Evolutionary conservation across 176 grass and related monocot species (phyloP).

Genomic region (Aechmea fasciata): DNA sequence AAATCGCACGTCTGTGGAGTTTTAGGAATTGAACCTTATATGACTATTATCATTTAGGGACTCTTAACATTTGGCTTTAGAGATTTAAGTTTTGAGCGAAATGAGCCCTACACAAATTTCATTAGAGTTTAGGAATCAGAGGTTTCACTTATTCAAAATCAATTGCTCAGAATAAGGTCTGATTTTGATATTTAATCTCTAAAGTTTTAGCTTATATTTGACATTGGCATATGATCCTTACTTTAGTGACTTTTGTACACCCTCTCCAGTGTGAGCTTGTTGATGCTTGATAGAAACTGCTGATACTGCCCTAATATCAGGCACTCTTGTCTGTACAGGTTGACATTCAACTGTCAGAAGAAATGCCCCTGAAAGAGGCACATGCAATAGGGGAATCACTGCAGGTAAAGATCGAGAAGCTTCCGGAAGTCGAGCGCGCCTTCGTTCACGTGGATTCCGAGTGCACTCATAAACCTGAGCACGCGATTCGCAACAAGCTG

Average conservation of each 20-base stretch:
- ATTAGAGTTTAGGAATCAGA: no score
- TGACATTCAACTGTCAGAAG: constrained; percentile 49
- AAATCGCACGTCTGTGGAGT: no score
- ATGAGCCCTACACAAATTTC: no score
- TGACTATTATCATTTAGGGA: no score
- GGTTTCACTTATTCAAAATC: no score
- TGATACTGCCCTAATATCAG: neutral
- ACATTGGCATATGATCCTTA: neutral
- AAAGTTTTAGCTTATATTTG: no score
- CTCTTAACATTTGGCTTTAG: no score
- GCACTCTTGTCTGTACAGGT: constrained; percentile 24
- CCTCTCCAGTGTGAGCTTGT: neutral
- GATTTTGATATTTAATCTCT: no score
- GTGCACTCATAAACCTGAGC: constrained; percentile 69
- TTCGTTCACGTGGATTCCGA: constrained; percentile 96
- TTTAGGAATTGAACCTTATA: no score
- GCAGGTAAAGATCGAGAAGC: constrained; percentile 58
- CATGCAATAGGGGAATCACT: constrained; percentile 68
- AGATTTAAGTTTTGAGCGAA: no score
- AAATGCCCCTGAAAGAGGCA: constrained; percentile 53
- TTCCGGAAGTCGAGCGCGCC: constrained; percentile 64
- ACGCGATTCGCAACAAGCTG: constrained; percentile 44
- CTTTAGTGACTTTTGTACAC: neutral
- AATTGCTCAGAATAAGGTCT: no score
- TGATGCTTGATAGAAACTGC: neutral